Evolutionary conservation across 2,329 filamentous ascomycete genomes (phyloP).

Genomic region (Cryphonectria nitschkei): DNA sequence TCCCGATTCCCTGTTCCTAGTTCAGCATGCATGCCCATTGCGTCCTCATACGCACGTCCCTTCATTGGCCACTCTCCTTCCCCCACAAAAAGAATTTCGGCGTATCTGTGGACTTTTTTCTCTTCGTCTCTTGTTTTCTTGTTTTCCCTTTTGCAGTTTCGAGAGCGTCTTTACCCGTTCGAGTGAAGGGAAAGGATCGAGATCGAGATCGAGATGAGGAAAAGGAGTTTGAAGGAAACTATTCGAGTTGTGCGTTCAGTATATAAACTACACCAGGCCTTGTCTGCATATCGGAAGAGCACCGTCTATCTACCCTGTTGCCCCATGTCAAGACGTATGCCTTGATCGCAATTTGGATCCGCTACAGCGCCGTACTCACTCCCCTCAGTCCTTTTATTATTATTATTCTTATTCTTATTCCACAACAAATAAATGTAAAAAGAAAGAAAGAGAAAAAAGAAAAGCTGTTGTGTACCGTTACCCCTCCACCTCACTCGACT

Average conservation of each 20-base stretch:
- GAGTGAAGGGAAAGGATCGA: not conserved
- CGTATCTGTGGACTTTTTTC: not conserved
- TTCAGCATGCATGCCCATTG: slow-evolving; percentile 14
- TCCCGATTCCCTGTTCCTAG: slow-evolving; percentile 26
- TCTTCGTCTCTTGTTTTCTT: not conserved
- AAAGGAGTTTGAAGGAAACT: not conserved
- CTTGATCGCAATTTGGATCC: not conserved
- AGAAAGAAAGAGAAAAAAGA: not conserved
- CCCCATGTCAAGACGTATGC: no score
- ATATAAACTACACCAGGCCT: slow-evolving; percentile 14
- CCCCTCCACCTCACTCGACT: slow-evolving; percentile 7
- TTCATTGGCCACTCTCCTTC: not conserved
- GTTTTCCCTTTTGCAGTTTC: not conserved
- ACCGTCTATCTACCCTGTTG: not conserved
- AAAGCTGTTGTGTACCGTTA: slow-evolving; percentile 16
- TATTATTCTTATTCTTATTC: not conserved
- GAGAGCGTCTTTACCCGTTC: not conserved
- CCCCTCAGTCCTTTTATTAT: not conserved
- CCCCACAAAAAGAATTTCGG: not conserved
- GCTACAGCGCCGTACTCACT: not conserved
- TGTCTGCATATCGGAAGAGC: not conserved
- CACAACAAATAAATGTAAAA: no score
- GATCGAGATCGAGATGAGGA: no score
- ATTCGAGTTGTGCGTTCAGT: not conserved
- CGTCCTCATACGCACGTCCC: slow-evolving; percentile 4